These are phyloP conservation scores for Angomonas ambiguus DNA, from an alignment of 208 protist genomes.

Conservation along the genomic window DNA sequence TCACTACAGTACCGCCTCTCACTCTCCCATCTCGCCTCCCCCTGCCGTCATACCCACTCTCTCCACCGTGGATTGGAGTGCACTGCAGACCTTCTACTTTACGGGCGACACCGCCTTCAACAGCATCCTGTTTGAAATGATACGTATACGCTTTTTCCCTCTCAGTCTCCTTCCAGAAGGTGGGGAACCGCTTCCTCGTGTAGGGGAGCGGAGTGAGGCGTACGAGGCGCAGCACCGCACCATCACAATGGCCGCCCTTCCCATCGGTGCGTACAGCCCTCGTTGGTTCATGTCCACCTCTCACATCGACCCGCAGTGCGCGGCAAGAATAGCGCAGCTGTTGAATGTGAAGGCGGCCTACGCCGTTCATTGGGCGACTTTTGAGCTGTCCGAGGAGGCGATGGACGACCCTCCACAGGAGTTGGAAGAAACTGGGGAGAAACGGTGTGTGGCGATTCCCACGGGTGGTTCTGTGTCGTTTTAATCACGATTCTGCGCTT, in stretches of 20 bases:
- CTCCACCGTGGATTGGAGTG: slow-evolving; percentile 16
- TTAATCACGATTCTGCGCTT: slow-evolving; percentile 5
- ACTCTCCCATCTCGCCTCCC: too few species aligned
- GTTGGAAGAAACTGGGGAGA: slow-evolving; percentile 19
- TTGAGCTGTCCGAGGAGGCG: slow-evolving; percentile 66
- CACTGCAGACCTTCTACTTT: slow-evolving; percentile 53
- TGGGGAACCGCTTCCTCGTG: too few species aligned
- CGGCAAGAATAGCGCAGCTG: slow-evolving; percentile 64
- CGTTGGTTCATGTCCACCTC: slow-evolving; percentile 51
- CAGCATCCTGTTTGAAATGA: slow-evolving; percentile 33
- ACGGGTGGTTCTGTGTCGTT: slow-evolving; percentile 39
- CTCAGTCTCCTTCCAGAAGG: too few species aligned
- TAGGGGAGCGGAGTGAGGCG: too few species aligned
- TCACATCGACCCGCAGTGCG: slow-evolving; percentile 66
- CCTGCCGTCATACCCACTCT: background rate
- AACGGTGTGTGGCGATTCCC: slow-evolving; percentile 26
- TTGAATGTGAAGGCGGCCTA: slow-evolving; percentile 34
- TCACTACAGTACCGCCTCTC: too few species aligned
- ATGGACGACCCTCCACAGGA: slow-evolving; percentile 64
- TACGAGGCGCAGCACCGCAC: background rate
- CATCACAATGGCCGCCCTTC: slow-evolving; percentile 63
- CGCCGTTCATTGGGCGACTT: slow-evolving; percentile 86
- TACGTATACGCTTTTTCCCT: slow-evolving; percentile 31
- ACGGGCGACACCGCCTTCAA: slow-evolving; percentile 58
- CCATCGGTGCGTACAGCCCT: slow-evolving; percentile 82